Percentiles rank a stretch among this genome's conserved stretches.
Evolutionary conservation across 2,329 filamentous ascomycete species (phyloP).

Genomic region (Helicocarpus griseus): DNA sequence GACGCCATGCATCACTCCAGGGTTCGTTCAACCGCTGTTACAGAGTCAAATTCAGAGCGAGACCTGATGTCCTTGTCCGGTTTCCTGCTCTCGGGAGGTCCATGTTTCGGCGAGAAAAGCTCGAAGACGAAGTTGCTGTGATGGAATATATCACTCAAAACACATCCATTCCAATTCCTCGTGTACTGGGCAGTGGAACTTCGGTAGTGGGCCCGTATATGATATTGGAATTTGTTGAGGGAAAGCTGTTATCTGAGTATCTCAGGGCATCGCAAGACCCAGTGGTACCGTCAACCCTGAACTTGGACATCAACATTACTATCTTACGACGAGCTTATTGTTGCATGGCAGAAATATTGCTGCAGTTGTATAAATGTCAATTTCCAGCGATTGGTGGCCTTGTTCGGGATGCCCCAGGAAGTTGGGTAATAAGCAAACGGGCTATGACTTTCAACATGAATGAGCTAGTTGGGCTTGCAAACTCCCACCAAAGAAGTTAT

Average conservation of each 20-base stretch:
- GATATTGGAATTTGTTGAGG: slow-evolving; percentile 10
- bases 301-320: slow-evolving; percentile 13
- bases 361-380: slow-evolving; percentile 18
- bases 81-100: slow-evolving; percentile 12
- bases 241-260: slow-evolving; percentile 8
- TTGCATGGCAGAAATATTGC: slow-evolving; percentile 18
- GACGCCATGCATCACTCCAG: slow-evolving; percentile 4
- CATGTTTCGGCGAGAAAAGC: slow-evolving; percentile 10
- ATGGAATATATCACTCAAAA: slow-evolving; percentile 9
- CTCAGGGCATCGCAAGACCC: slow-evolving; percentile 3
- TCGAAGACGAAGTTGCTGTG: slow-evolving; percentile 9
- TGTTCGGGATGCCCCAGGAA: slow-evolving; percentile 7
- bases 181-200: neutral
- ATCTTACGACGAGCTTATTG: slow-evolving; percentile 17
- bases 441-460: slow-evolving; percentile 22
- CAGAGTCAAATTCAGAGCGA: slow-evolving; percentile 11
- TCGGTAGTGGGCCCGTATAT: slow-evolving; percentile 7
- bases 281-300: slow-evolving; percentile 1
- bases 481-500: slow-evolving; percentile 15
- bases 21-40: slow-evolving; percentile 14
- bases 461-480: slow-evolving; percentile 14
- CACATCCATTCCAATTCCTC: slow-evolving; percentile 5
- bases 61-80: slow-evolving; percentile 9
- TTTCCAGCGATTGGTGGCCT: slow-evolving; percentile 20
- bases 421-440: slow-evolving; percentile 12